Percentiles rank a stretch among this genome's conserved stretches.
Conservation (phyloP, 441 rosid genomes). For the Eruca vesicaria region DNA sequence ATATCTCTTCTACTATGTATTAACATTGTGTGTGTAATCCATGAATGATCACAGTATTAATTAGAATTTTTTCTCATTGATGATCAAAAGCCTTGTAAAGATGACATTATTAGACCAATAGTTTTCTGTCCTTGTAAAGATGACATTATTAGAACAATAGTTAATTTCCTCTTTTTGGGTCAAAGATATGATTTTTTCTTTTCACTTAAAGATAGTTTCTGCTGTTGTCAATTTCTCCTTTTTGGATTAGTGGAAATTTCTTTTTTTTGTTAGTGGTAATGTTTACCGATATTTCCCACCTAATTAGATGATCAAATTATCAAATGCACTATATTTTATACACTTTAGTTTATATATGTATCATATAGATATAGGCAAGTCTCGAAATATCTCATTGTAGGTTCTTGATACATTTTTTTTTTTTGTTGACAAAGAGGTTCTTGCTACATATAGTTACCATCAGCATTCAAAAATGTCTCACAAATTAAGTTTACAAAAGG, state of each 20-base stretch:
- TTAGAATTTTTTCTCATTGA: background rate
- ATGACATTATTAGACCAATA: conserved; percentile 6
- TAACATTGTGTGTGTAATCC: background rate
- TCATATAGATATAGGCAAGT: background rate
- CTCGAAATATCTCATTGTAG: background rate
- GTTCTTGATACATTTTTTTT: background rate
- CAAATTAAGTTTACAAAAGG: background rate
- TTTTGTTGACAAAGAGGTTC: too few relatives aligned
- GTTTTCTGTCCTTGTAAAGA: too few relatives aligned
- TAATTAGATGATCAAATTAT: conserved; percentile 5
- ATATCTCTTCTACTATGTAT: background rate
- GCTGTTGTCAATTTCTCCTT: conserved; percentile 25
- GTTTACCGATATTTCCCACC: conserved; percentile 4
- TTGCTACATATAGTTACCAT: too few relatives aligned
- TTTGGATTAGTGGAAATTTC: conserved; percentile 24
- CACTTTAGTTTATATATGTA: background rate
- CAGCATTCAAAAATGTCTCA: background rate
- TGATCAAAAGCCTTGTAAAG: background rate
- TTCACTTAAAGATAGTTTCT: conserved; percentile 1
- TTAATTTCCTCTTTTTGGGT: conserved; percentile 23
- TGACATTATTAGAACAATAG: conserved; percentile 20
- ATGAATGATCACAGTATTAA: background rate
- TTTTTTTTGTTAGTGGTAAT: background rate
- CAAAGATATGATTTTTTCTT: conserved; percentile 24
- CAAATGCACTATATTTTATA: background rate